These are phyloP conservation scores for Lachnellula occidentalis DNA, from an alignment of 2,329 filamentous ascomycete species.

Conservation along the genomic window DNA sequence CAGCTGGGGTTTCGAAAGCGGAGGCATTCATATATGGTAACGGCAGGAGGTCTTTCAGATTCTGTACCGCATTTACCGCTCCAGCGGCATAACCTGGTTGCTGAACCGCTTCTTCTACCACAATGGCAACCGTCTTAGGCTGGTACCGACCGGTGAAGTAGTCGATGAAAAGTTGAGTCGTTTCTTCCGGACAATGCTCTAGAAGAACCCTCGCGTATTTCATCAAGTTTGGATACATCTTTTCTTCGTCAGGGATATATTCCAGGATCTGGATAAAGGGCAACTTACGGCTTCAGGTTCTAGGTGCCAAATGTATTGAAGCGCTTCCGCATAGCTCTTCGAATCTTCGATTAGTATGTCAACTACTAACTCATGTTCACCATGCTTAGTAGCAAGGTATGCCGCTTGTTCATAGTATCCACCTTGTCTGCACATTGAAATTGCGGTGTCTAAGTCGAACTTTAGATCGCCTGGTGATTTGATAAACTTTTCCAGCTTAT, in stretches of 20 bases:
- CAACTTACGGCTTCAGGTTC: slow-evolving; percentile 66
- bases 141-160: slow-evolving; percentile 87
- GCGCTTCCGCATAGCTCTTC: slow-evolving; percentile 79
- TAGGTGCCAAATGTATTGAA: slow-evolving; percentile 86
- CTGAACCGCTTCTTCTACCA: slow-evolving; percentile 17
- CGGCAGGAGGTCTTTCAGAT: slow-evolving; percentile 75
- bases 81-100: slow-evolving; percentile 33
- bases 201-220: slow-evolving; percentile 91
- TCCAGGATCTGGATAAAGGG: neutral
- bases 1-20: slow-evolving; percentile 47
- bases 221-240: slow-evolving; percentile 86
- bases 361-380: slow-evolving; percentile 87
- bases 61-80: slow-evolving; percentile 76
- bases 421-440: slow-evolving; percentile 94
- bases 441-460: slow-evolving; percentile 95
- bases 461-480: slow-evolving; percentile 91
- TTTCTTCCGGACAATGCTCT: slow-evolving; percentile 75
- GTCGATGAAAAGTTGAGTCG: slow-evolving; percentile 84
- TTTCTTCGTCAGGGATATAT: slow-evolving; percentile 6
- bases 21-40: slow-evolving; percentile 76
- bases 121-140: slow-evolving; percentile 57
- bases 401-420: slow-evolving; percentile 96
- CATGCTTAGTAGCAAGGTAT: slow-evolving; percentile 89
- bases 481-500: slow-evolving; percentile 94
- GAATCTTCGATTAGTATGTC: slow-evolving; percentile 96